These are phyloP conservation scores for Excoecaria agallocha DNA, from an alignment of 345 rosid species.

Conservation along the genomic window DNA sequence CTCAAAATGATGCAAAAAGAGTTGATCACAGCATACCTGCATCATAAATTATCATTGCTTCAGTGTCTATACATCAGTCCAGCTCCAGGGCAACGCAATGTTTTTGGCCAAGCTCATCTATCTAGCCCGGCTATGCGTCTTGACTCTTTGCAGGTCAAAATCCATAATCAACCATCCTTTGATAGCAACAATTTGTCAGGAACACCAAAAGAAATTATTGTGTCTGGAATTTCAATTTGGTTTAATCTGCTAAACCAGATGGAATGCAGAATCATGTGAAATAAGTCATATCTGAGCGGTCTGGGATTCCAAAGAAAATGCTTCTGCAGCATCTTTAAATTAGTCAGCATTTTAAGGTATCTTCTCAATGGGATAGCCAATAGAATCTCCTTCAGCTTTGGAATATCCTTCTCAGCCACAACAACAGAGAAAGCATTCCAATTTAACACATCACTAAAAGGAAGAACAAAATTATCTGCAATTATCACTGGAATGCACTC, in stretches of 20 bases:
- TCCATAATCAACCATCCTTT: neutral
- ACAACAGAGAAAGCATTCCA: conserved; percentile 81
- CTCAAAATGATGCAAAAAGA: too few species aligned
- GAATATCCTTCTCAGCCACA: conserved; percentile 78
- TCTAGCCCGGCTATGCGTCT: neutral
- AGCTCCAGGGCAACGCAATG: neutral
- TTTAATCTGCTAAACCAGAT: conserved; percentile 73
- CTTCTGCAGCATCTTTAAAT: conserved; percentile 80
- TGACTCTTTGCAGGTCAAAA: neutral
- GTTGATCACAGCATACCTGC: neutral
- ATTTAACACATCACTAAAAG: conserved; percentile 65
- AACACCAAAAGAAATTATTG: neutral
- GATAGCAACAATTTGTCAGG: too few species aligned
- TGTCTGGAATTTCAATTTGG: conserved; percentile 34
- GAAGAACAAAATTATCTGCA: conserved; percentile 85
- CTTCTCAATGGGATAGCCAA: conserved; percentile 57
- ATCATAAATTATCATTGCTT: neutral
- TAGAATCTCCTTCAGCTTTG: conserved; percentile 74
- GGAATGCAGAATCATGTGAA: conserved; percentile 91
- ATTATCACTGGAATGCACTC: conserved; percentile 87
- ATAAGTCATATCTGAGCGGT: conserved; percentile 75
- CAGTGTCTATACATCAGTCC: neutral
- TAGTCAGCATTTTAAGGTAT: conserved; percentile 59
- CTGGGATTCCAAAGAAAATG: conserved; percentile 80
- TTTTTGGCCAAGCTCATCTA: neutral